Base-by-base conservation (phyloP, 306 rosid species). In the Pachyrhizus erosus region DNA sequence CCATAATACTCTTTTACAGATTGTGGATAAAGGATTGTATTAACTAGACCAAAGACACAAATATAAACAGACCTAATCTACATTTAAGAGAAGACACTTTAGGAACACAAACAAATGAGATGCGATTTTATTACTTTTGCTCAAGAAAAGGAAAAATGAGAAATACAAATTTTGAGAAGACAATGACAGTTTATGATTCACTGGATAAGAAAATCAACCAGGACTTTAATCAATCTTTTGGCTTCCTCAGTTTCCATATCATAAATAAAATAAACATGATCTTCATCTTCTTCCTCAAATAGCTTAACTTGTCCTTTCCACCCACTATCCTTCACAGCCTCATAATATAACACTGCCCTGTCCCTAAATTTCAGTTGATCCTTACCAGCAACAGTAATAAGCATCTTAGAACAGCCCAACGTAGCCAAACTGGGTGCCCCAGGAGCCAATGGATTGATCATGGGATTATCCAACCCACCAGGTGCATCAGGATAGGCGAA, bases 381-480 rank as follows among this genome's bases (percentile, higher is more conserved):
- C 49, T 66, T 73, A 0, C 73, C 87, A 1, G 84, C 86, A 18
- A 82, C 87, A 33, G 33, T 9, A 23, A 89, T 26, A 6, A 84
- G 62, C 88, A 89, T 21, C 74, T 33, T 77, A 12, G 70, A 58
- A 49, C 84, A 78, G 12, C 88, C 78, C n/a, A 82, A 79, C 0
- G 26, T 20, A 20, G 84, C 85, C 77, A 89, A 68, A 62, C 81
- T 75, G 3, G 84, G 84, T 2, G 88, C 89, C 2, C 58, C 85
- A 1, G 31, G 70, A 33, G 34, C 82, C 17, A 76, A 2, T 1
- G 86, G 92, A 48, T 89, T 86, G 17, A 86, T 39, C 80, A 76
- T 54, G 3, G 88, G 87, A 17, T 79, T 88, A 49, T 84, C 85
- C 3, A 79, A 49, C 18, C 84, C 91, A 2, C 80, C 77, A 24